phyloP scores from a whole-genome alignment of 1,284 basidiomycete species.

The Ceratobasidium sp. region DNA sequence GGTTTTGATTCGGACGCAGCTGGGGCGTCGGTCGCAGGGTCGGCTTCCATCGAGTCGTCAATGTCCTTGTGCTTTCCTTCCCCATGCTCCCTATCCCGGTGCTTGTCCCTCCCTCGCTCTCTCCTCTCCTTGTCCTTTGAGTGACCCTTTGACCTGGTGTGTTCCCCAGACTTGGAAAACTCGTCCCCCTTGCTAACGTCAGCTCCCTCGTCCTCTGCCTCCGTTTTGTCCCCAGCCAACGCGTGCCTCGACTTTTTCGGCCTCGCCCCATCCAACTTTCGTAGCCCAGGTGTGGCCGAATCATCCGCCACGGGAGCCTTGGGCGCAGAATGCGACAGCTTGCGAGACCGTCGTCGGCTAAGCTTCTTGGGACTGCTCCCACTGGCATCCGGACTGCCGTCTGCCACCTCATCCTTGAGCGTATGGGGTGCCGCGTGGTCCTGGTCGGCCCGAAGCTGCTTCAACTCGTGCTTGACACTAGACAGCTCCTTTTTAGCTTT shows the following conservation, averaged over 20 bases:
- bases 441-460: slow-evolving; percentile 11
- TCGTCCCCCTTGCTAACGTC: not conserved
- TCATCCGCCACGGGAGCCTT: slow-evolving; percentile 1
- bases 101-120: slow-evolving; percentile 24
- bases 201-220: slow-evolving; percentile 6
- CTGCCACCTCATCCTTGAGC: slow-evolving; percentile 3
- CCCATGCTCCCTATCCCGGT: slow-evolving; percentile 21
- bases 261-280: slow-evolving; percentile 9
- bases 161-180: not conserved
- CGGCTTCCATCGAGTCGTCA: slow-evolving; percentile 1
- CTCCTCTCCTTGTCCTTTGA: slow-evolving; percentile 15
- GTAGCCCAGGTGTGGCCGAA: not conserved
- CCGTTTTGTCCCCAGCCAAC: slow-evolving; percentile 19
- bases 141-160: slow-evolving; percentile 20
- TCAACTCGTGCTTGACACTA: slow-evolving; percentile 29
- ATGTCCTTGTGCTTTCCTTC: slow-evolving; percentile 9
- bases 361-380: slow-evolving; percentile 8
- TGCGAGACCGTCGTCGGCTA: slow-evolving; percentile 27
- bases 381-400: not conserved
- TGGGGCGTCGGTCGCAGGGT: slow-evolving; percentile 3
- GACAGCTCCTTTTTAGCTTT: slow-evolving; percentile 15
- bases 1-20: slow-evolving; percentile 7
- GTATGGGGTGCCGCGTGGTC: not conserved
- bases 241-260: slow-evolving; percentile 23
- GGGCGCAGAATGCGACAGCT: slow-evolving; percentile 33